Percentiles rank a stretch among this genome's conserved stretches.
Conservation (phyloP, 169 alveolate genomes). For the Eimeria sp. region DNA sequence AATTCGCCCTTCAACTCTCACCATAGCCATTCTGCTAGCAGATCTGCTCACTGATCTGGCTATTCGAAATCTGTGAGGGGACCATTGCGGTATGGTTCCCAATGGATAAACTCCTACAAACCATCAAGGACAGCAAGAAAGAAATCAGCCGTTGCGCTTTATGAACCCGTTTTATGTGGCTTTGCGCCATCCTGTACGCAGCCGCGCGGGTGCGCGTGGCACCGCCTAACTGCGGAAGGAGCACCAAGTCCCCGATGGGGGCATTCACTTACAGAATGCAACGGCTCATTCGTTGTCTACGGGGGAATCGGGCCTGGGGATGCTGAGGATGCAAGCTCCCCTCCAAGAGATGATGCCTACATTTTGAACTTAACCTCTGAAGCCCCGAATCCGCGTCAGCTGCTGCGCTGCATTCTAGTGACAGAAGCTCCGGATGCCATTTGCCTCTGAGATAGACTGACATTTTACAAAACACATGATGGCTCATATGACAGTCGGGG, state of each 20-base stretch:
- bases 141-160: too few species aligned
- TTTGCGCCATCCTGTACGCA: slow-evolving; percentile 11
- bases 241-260: slow-evolving; percentile 76
- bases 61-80: neutral
- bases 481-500: neutral
- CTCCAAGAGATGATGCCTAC: slow-evolving; percentile 62
- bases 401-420: neutral
- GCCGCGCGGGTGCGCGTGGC: slow-evolving; percentile 81
- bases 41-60: neutral
- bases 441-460: too few species aligned
- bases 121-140: too few species aligned
- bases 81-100: neutral
- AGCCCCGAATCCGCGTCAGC: slow-evolving; percentile 74
- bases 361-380: slow-evolving; percentile 42
- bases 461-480: neutral
- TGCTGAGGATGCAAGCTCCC: neutral
- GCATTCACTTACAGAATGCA: slow-evolving; percentile 53
- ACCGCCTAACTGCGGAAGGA: slow-evolving; percentile 70
- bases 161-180: neutral
- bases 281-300: slow-evolving; percentile 35
- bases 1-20: neutral
- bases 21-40: neutral
- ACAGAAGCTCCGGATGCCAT: neutral
- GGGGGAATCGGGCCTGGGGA: slow-evolving; percentile 74
- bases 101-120: neutral